These are phyloP conservation scores for Nicotiana sylvestris DNA, from an alignment of 257 asterid species.

Conservation along the genomic window DNA sequence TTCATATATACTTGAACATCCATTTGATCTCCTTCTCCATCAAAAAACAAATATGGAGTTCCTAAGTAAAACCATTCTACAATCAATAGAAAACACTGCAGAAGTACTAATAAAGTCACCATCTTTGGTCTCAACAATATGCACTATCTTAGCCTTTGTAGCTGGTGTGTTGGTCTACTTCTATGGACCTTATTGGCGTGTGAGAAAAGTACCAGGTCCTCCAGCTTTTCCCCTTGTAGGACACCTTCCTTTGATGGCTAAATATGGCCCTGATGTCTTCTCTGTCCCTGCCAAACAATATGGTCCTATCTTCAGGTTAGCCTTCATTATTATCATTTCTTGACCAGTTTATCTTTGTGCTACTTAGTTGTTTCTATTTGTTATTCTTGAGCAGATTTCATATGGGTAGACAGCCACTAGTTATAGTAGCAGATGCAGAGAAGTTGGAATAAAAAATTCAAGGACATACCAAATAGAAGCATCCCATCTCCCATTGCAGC, in stretches of 20 bases:
- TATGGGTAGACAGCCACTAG: slow-evolving; percentile 92
- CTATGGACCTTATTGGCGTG: slow-evolving; percentile 76
- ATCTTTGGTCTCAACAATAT: slow-evolving; percentile 14
- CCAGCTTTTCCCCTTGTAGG: slow-evolving; percentile 79
- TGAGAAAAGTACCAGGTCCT: slow-evolving; percentile 85
- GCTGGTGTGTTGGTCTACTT: slow-evolving; percentile 47
- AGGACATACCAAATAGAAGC: slow-evolving; percentile 72
- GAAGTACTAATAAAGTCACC: neutral
- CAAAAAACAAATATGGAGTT: neutral
- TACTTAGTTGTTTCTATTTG: neutral
- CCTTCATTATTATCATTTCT: neutral
- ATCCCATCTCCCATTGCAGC: slow-evolving; percentile 92
- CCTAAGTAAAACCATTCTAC: neutral
- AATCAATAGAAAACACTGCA: neutral
- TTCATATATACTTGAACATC: neutral
- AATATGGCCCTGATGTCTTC: slow-evolving; percentile 84
- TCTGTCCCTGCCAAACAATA: slow-evolving; percentile 64
- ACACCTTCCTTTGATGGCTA: slow-evolving; percentile 88
- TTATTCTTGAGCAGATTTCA: slow-evolving; percentile 53
- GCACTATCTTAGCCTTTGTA: slow-evolving; percentile 32
- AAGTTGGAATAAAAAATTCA: slow-evolving; percentile 89
- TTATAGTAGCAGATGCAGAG: slow-evolving; percentile 84
- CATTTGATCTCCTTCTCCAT: neutral
- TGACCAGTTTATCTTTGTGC: neutral
- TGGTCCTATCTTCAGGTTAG: slow-evolving; percentile 90